Base-by-base conservation (phyloP, 2,329 filamentous ascomycete species). In the Curvularia sp. region DNA sequence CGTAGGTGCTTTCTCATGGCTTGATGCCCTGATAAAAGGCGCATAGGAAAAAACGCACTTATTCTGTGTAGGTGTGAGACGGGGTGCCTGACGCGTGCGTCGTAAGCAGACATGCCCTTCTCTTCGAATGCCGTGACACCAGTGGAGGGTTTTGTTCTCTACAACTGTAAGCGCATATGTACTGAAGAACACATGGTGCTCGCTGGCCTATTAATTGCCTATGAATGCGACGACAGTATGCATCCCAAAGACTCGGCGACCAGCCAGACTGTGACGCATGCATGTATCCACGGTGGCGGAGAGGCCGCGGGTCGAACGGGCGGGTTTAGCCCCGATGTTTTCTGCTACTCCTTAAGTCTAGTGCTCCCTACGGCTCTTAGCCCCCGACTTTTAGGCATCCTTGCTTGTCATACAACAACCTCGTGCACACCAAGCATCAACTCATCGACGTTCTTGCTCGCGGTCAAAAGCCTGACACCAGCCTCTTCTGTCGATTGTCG, bases 371-470 rank as follows among this genome's bases (percentile, higher is more conserved):
- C 41, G 25, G 36, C 39, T 19, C 45, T 53, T 9, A 27, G 30
- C 38, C 49, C 9, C 47, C 32, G 19, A 42, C 27, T 47, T 43
- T 34, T 21, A 55, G 56, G 47, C 56, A 59, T 48, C 52, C 49
- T 36, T 53, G 27, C 47, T 55, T 36, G 38, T 41, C 49, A 41
- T 49, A 25, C 49, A 42, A 12, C 43, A 3, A 36, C 51, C 12
- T 54, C 53, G 7, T 38, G n/a, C 25, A 5, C 30, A 18, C 15
- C 23, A 48, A 27, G 12, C 25, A n/a, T 15, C 19, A 19, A 25
- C 34, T 39, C 5, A 19, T 3, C 13, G 6, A 25, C 21, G 19
- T 23, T 18, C 9, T 9, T n/a, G 27, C 3, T 38, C 7, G 42
- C 32, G 13, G 13, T 13, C 50, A 34, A 34, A 7, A 8, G 8